Percentiles rank a stretch among this genome's conserved stretches.
These are phyloP conservation scores for Inga laurina DNA, from an alignment of 306 rosid species.

Conservation along the genomic window DNA sequence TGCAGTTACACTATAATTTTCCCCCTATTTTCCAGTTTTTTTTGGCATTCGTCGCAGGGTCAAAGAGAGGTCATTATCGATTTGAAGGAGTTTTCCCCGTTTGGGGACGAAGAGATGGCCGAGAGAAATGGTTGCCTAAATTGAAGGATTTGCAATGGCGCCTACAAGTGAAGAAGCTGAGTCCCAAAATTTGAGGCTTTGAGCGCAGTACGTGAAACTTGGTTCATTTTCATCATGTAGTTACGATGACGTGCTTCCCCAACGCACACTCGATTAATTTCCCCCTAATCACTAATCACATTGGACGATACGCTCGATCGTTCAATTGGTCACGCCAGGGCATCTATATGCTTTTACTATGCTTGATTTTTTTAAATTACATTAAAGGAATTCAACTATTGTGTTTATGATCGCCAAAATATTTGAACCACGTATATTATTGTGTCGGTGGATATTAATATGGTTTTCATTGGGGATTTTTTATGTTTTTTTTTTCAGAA, in stretches of 20 bases:
- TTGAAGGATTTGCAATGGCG: conserved; percentile 44
- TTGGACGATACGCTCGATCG: background rate
- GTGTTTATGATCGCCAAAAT: background rate
- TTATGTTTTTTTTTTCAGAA: too few relatives aligned
- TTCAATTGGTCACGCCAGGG: too few relatives aligned
- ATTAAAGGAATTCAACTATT: too few relatives aligned
- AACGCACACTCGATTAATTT: background rate
- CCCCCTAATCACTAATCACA: background rate
- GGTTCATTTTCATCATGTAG: background rate
- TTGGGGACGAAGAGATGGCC: conserved; percentile 60
- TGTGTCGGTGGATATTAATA: background rate
- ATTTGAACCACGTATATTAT: background rate
- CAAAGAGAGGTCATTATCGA: conserved; percentile 14
- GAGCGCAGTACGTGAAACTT: background rate
- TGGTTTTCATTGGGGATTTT: too few relatives aligned
- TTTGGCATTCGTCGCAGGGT: conserved; percentile 3
- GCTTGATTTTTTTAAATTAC: too few relatives aligned
- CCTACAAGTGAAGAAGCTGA: background rate
- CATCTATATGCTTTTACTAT: background rate
- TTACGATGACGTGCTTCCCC: background rate
- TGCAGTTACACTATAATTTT: background rate
- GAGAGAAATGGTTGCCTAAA: conserved; percentile 66
- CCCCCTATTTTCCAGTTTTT: background rate
- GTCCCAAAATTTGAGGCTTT: background rate
- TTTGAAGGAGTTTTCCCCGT: conserved; percentile 32